Evolutionary conservation across 1,139 yeast genomes (phyloP).

Genomic region (Blastobotrys apis): DNA sequence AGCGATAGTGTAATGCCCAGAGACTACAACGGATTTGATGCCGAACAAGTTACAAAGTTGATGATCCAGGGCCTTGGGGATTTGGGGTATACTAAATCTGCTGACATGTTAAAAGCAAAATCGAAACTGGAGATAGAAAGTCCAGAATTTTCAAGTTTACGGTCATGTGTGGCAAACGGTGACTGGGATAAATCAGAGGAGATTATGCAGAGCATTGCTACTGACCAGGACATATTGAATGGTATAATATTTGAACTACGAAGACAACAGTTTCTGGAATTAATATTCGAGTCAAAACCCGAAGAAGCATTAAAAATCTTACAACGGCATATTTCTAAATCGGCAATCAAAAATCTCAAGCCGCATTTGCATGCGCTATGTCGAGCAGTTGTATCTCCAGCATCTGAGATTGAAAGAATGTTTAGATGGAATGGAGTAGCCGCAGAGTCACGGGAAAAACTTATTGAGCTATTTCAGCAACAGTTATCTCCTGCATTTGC

Average conservation of each 20-base stretch:
- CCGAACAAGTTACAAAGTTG: conserved; percentile 45
- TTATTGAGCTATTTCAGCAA: conserved; percentile 44
- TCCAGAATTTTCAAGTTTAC: conserved; percentile 39
- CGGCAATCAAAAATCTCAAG: conserved; percentile 19
- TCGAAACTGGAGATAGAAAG: conserved; percentile 40
- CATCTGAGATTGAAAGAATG: background rate
- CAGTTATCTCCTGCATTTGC: conserved; percentile 49
- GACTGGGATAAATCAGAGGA: conserved; percentile 42
- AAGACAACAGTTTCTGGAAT: conserved; percentile 35
- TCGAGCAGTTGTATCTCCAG: background rate
- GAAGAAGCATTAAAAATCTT: conserved; percentile 43
- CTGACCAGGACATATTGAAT: conserved; percentile 16
- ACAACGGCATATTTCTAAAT: no score
- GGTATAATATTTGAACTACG: conserved; percentile 31
- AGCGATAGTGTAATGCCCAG: no score
- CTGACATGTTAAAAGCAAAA: conserved; percentile 39
- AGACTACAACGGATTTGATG: conserved; percentile 32
- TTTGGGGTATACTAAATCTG: conserved; percentile 44
- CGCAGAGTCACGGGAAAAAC: conserved; percentile 35
- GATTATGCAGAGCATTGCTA: conserved; percentile 21
- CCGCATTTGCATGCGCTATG: background rate
- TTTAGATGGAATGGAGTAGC: background rate
- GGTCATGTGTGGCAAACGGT: conserved; percentile 41
- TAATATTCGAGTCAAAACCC: conserved; percentile 21
- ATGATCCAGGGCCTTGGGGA: conserved; percentile 48